Base-by-base conservation (phyloP, 495 filamentous ascomycete species). In the Immersiella caudata region DNA sequence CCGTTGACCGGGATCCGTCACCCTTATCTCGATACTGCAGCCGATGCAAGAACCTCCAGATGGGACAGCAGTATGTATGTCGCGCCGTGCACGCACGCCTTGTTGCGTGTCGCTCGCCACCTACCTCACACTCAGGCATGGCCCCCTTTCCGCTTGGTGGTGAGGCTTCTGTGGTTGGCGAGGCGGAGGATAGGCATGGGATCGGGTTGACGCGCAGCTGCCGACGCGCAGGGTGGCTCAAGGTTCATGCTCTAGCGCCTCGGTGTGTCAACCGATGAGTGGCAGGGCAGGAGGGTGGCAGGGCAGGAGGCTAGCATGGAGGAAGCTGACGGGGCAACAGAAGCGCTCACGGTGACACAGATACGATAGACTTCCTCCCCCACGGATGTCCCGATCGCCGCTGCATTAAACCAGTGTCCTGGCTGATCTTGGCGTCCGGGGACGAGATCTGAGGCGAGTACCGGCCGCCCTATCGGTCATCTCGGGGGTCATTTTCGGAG, bases 301-400 rank as follows among this genome's bases (percentile, higher is more conserved):
- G n/a, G 29, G 49, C 6, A 35, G n/a, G 40, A 57, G 54, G 11
- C 51, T 33, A 33, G 59, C 8, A 50, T 6, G 59, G 33, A 26
- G 36, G 16, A 49, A 40, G 56, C 22, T n/a, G 56, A 40, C 29
- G 59, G 60, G 51, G 35, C 60, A 49, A 35, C 20, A 60, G 33
- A 68, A 60, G 61, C 26, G 29, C 55, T 59, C 29, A 50, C 51
- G 24, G 70, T 72, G 14, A 52, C 70, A 72, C 70, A 67, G 62
- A 40, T 70, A 67, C 61, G 70, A 72, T 69, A 72, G 67, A 67
- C 64, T 72, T 72, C 64, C 64, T 65, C 57, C 64, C 67, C 54
- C 40, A 61, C 64, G 70, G 67, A 57, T 68, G 64, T 69, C 64
- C 54, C 70, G 70, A 72, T 72, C 70, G 70, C 64, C 62, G 60